Base-by-base conservation (phyloP, 345 rosid species). In the Corchorus olitorius region DNA sequence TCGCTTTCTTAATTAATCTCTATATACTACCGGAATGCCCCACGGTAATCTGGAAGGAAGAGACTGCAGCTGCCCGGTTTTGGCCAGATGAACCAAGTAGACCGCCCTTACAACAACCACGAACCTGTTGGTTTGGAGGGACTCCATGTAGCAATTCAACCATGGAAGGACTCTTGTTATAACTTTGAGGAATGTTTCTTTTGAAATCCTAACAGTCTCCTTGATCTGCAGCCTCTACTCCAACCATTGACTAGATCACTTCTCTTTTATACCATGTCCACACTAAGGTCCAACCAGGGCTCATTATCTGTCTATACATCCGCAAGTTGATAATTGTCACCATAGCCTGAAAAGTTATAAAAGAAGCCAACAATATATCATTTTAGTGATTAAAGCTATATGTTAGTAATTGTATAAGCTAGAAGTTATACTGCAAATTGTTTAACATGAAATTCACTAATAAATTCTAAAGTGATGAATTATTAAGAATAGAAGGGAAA, bases 201-300 rank as follows among this genome's bases (percentile, higher is more conserved):
- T 89, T 89, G 88, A 89, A 91, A 82, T 86, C 87, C n/a, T 91
- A 89, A 74, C 94, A 91, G 46, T 91, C 97, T 75, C 97, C 97
- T 85, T 88, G 94, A 68, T 89, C 92, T 50, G 88, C 89, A 20
- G 97, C 79, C 80, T 88, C 92, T 20, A 87, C 88, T 48, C 97
- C 94, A 37, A 60, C 79, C 92, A 92, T 92, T 53, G 82, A 70
- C 97, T 92, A 92, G 68, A 89, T 87, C 74, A 92, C 90, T 74
- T 92, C 97, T 84, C 88, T 89, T 73, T 89, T 92, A 39, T 82
- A 82, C 94, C 97, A 89, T 76, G 82, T 63, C 94, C 97, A 92
- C 48, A 89, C 89, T 16, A 89, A 48, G 27, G 90, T 88, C 94
- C 97, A 91, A 9, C 93, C 97, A 17, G 91, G 94, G 17, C 84